Evolutionary conservation across 495 filamentous ascomycete species (phyloP).

Genomic region (Xylaria curta): DNA sequence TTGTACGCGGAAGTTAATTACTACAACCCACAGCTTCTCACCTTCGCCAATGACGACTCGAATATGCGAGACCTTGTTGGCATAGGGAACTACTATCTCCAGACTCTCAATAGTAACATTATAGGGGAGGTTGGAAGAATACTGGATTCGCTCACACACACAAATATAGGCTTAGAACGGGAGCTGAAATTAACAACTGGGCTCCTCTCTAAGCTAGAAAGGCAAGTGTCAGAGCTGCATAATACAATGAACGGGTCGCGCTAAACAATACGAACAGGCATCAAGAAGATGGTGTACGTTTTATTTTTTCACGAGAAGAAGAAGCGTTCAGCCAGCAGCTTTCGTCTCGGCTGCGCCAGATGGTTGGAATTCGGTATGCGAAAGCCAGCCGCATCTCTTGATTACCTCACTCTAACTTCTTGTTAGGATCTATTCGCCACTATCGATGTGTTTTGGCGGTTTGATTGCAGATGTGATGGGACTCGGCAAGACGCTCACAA

Average conservation of each 20-base stretch:
- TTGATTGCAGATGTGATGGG: conserved; percentile 88
- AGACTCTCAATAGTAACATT: not conserved
- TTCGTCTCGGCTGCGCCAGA: not conserved
- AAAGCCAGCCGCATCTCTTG: not conserved
- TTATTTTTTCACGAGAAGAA: conserved; percentile 1
- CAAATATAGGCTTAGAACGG: not conserved
- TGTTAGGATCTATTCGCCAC: not conserved
- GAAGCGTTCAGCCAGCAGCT: not conserved
- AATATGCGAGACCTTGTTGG: conserved; percentile 6
- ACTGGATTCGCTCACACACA: conserved; percentile 11
- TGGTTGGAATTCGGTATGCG: not conserved
- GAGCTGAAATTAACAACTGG: not conserved
- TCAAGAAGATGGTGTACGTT: conserved; percentile 4
- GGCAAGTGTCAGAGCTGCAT: not conserved
- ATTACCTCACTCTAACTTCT: not conserved
- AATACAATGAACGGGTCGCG: not conserved
- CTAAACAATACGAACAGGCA: not conserved
- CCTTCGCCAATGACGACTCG: not conserved
- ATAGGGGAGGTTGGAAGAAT: conserved; percentile 10
- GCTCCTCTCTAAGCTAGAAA: not conserved
- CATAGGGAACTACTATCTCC: not conserved
- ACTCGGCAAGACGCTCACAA: conserved; percentile 79
- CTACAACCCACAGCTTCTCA: conserved; percentile 5
- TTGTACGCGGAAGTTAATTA: not conserved
- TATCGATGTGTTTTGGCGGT: conserved; percentile 57